Evolutionary conservation across 352 stramenopile genomes (phyloP).

Genomic region (Pythium volutum): DNA sequence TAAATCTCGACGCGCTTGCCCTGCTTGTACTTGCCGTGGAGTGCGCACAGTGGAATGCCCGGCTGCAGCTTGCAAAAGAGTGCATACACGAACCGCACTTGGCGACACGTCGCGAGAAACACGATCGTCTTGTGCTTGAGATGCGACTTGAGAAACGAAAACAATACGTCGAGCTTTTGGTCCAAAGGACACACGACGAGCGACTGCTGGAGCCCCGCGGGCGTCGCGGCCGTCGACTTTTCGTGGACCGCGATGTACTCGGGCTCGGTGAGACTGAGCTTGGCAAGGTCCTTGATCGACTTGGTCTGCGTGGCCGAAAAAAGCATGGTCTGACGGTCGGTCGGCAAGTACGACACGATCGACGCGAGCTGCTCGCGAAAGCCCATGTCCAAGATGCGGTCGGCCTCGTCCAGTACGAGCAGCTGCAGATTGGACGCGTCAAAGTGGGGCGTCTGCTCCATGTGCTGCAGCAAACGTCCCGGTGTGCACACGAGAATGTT

Average conservation of each 20-base stretch:
- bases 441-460: conserved; percentile 98
- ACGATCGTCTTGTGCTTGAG: conserved; percentile 98
- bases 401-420: conserved; percentile 99
- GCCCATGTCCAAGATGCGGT: conserved; percentile 98
- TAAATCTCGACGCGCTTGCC: conserved; percentile 97
- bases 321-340: conserved; percentile 94
- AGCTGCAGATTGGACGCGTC: conserved; percentile 93
- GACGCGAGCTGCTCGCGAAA: conserved; percentile 98
- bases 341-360: conserved; percentile 96
- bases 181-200: conserved; percentile 94
- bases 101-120: conserved; percentile 97
- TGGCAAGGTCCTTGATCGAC: conserved; percentile 95
- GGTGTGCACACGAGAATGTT: conserved; percentile 98
- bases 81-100: conserved; percentile 95
- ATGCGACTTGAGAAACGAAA: conserved; percentile 98
- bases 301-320: conserved; percentile 98
- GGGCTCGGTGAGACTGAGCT: conserved; percentile 92
- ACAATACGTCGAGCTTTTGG: conserved; percentile 97
- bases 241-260: conserved; percentile 98
- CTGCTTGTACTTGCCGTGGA: conserved; percentile 99
- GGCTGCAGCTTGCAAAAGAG: conserved; percentile 97
- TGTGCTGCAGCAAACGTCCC: conserved; percentile 96
- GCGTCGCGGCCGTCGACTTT: conserved; percentile 87
- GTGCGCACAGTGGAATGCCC: conserved; percentile 93
- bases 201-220: conserved; percentile 92